Evolutionary conservation across 2,329 filamentous ascomycete genomes (phyloP), one percentile per base, ranked within the genome.

Genomic region (Talaromyces funiculosus): DNA sequence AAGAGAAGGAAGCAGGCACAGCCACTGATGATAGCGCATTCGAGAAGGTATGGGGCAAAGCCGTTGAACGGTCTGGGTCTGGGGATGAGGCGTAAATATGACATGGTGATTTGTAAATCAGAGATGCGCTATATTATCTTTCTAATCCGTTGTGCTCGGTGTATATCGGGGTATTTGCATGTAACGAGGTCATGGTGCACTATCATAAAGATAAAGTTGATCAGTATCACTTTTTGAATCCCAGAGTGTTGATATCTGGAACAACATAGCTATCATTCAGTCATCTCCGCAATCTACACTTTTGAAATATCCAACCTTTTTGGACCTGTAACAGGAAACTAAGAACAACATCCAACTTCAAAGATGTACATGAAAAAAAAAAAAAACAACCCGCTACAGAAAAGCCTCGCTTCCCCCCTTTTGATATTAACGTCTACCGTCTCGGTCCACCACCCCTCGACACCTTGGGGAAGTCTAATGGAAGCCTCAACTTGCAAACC

Each of bases 391-490:
- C 24, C 45, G 45, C 47, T 24, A 35, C 33, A 22, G 9, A 18
- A 18, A 49, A 31, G 20, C 16, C n/a, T 20, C 47, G 10, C 3
- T 14, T 47, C 4, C 43, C 20, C 16, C 6, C 9, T 49, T 49
- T 33, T 20, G 24, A 31, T 18, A 10, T 18, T 4, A 6, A n/a
- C n/a, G 38, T 12, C 24, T 57, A 61, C 20, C 60, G 55, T 35
- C 60, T 53, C 31, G 53, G 29, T 64, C 67, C 67, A 62, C 68
- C 69, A 51, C 70, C 69, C 61, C 66, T 64, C 24, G 68, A 62
- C 70, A 77, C 71, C 77, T 88, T 92, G 1, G 93, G 94, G 72
- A 97, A 97, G 62, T 87, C 82, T 51, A 97, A 78, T 3, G 94
- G 94, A 64, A 97, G 74, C 67, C 82, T 84, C 68, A 97, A 77